Percentiles rank a stretch among this genome's conserved stretches.
Evolutionary conservation across 2,329 filamentous ascomycete species (phyloP).

Genomic region (Volutella citrinella): DNA sequence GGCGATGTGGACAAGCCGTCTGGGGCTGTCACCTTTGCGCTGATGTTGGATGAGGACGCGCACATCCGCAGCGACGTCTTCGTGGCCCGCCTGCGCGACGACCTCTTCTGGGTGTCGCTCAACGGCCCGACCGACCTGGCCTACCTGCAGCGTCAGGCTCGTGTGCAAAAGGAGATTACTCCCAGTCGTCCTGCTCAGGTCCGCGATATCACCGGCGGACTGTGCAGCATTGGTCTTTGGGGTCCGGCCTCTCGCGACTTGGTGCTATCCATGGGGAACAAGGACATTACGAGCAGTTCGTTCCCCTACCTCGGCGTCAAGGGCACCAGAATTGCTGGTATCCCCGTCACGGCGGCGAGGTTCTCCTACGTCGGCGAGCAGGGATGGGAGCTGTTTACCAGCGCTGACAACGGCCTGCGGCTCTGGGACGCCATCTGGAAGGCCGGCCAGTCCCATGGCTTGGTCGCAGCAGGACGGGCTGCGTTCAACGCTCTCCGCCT

Average conservation of each 20-base stretch:
- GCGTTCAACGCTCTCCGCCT: constrained; percentile 58
- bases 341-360: constrained; percentile 54
- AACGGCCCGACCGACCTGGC: constrained; percentile 53
- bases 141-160: constrained; percentile 53
- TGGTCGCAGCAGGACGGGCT: constrained; percentile 56
- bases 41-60: constrained; percentile 52
- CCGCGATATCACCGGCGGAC: constrained; percentile 57
- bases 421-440: constrained; percentile 58
- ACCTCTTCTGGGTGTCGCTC: constrained; percentile 53
- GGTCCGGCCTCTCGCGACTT: constrained; percentile 54
- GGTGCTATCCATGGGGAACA: constrained; percentile 40
- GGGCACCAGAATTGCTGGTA: constrained; percentile 46
- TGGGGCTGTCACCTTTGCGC: constrained; percentile 53
- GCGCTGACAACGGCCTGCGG: constrained; percentile 53
- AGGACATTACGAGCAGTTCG: constrained; percentile 43
- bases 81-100: constrained; percentile 47
- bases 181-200: constrained; percentile 47
- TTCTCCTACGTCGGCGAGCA: constrained; percentile 60
- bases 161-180: constrained; percentile 38
- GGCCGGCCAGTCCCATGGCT: constrained; percentile 51
- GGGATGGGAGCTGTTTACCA: constrained; percentile 62
- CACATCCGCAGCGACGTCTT: constrained; percentile 57
- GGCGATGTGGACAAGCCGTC: constrained; percentile 44
- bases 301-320: constrained; percentile 51
- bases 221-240: constrained; percentile 62